A percentile compares a stretch with the other conserved stretches of the same genome.
Conservation (phyloP, 1,139 yeast genomes). For the Arxiozyma slooffiae region DNA sequence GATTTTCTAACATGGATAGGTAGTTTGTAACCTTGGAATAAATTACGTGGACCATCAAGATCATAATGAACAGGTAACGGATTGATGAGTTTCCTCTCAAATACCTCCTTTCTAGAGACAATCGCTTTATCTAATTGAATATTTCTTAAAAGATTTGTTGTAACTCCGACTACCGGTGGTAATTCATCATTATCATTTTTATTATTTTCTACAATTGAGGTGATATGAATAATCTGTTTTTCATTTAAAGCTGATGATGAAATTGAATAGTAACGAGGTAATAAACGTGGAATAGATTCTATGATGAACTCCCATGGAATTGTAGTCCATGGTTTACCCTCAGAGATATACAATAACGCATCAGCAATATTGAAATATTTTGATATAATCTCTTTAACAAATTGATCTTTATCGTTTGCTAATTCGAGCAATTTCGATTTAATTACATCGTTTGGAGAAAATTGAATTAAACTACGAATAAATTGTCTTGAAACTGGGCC, state of each 20-base stretch:
- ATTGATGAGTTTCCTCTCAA: conserved; percentile 17
- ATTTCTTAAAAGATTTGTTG: conserved; percentile 77
- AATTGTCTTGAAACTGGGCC: conserved; percentile 92
- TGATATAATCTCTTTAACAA: conserved; percentile 52
- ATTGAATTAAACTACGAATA: conserved; percentile 61
- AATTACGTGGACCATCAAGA: conserved; percentile 69
- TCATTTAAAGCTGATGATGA: conserved; percentile 80
- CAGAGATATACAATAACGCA: conserved; percentile 51
- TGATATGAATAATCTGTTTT: conserved; percentile 67
- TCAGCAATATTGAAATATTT: conserved; percentile 68
- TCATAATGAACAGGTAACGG: conserved; percentile 47
- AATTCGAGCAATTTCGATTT: conserved; percentile 45
- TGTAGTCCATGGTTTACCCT: conserved; percentile 40
- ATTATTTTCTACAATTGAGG: conserved; percentile 75
- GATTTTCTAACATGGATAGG: conserved; percentile 94
- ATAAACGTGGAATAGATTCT: conserved; percentile 72
- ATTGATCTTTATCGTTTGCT: conserved; percentile 57
- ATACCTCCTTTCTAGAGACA: background rate
- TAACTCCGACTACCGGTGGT: conserved; percentile 51
- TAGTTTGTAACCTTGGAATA: conserved; percentile 46
- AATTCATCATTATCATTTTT: conserved; percentile 34
- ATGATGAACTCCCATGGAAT: conserved; percentile 81
- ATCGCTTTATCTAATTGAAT: conserved; percentile 38
- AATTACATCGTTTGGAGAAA: conserved; percentile 57
- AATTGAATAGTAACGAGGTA: conserved; percentile 93